phyloP scores from a whole-genome alignment of 768 basidiomycete genomes.

The Macrolepiota dolichaula region DNA sequence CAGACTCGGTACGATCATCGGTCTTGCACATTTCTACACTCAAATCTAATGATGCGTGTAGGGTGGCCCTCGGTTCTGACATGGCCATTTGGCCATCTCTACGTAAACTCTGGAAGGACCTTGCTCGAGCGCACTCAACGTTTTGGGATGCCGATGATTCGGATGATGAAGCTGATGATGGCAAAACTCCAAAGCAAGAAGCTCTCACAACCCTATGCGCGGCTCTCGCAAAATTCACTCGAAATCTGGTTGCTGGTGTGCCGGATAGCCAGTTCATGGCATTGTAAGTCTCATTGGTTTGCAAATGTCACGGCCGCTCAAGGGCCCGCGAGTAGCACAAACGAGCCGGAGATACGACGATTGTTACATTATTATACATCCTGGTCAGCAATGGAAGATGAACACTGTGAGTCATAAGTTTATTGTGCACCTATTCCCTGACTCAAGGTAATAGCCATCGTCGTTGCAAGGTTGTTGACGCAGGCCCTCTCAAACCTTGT shows the following conservation, averaged over 20 bases:
- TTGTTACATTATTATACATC: slow-evolving; percentile 75
- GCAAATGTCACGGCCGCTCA: slow-evolving; percentile 6
- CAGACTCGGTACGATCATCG: slow-evolving; percentile 29
- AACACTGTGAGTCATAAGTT: slow-evolving; percentile 38
- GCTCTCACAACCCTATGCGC: slow-evolving; percentile 38
- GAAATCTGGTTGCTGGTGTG: slow-evolving; percentile 80
- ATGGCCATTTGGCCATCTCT: slow-evolving; percentile 55
- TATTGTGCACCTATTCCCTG: background rate
- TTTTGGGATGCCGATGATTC: slow-evolving; percentile 49
- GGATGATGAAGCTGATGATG: slow-evolving; percentile 30
- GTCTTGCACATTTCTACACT: background rate
- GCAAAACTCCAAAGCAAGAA: slow-evolving; percentile 26
- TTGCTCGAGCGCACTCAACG: slow-evolving; percentile 44
- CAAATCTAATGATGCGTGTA: slow-evolving; percentile 12
- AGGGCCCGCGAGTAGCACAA: slow-evolving; percentile 41
- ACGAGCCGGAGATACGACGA: slow-evolving; percentile 67
- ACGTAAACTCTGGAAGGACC: slow-evolving; percentile 53
- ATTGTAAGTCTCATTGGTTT: slow-evolving; percentile 50
- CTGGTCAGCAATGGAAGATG: slow-evolving; percentile 65
- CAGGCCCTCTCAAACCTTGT: slow-evolving; percentile 85
- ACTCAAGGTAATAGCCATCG: slow-evolving; percentile 42
- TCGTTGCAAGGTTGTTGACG: slow-evolving; percentile 60
- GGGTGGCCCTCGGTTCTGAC: slow-evolving; percentile 31
- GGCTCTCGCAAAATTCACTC: slow-evolving; percentile 72
- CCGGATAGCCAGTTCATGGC: slow-evolving; percentile 67